Percentiles rank a stretch among this genome's conserved stretches.
Evolutionary conservation across 352 stramenopile genomes (phyloP).

Genomic region (Pythium aphanidermatum): DNA sequence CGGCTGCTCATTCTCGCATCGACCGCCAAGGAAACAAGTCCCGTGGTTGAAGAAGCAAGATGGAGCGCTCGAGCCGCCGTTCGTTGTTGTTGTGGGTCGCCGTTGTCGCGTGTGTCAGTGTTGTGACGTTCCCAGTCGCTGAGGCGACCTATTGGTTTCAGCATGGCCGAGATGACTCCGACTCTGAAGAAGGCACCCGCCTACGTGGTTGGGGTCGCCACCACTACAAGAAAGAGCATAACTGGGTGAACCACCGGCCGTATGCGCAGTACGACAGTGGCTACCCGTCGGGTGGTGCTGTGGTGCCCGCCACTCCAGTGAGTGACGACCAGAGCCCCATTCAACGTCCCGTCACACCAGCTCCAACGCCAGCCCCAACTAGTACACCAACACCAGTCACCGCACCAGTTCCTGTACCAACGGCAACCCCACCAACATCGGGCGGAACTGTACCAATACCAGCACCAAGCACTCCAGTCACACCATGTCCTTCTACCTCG

Average conservation of each 20-base stretch:
- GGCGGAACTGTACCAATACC: neutral
- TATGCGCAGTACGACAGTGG: conserved; percentile 6
- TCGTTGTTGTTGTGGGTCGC: too few relatives aligned
- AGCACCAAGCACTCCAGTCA: neutral
- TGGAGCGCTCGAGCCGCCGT: conserved; percentile 6
- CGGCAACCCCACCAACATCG: neutral
- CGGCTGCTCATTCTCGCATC: conserved; percentile 6
- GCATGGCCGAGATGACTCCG: too few relatives aligned
- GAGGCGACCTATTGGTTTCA: too few relatives aligned
- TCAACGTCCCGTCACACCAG: conserved; percentile 1
- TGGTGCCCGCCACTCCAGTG: neutral
- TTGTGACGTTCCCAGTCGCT: too few relatives aligned
- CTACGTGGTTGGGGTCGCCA: too few relatives aligned
- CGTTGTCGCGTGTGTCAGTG: too few relatives aligned
- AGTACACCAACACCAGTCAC: neutral
- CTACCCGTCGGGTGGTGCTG: neutral
- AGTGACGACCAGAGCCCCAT: conserved; percentile 1
- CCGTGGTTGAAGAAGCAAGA: neutral
- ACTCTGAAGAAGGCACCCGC: too few relatives aligned
- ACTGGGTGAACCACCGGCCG: conserved; percentile 9
- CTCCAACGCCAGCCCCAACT: conserved; percentile 1
- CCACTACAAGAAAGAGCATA: too few relatives aligned
- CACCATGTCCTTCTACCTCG: neutral
- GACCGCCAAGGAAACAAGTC: conserved; percentile 1
- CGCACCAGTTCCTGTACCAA: neutral